Evolutionary conservation across 805 yeast species (phyloP).

Genomic region (Wickerhamomyces chaumierensis): DNA sequence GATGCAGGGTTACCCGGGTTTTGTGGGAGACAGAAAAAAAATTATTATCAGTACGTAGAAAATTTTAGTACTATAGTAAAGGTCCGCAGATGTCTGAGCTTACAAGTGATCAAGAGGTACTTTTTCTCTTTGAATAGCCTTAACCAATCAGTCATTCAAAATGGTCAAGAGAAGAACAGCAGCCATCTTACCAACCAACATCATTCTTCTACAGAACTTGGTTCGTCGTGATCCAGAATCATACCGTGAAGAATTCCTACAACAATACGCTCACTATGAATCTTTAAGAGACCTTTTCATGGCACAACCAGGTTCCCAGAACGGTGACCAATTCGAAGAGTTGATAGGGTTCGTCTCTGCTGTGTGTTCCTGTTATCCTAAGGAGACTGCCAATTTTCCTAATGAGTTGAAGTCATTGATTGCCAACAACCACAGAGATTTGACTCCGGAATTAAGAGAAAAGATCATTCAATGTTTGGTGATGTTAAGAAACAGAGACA

Average conservation of each 20-base stretch:
- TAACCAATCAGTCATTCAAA: background rate
- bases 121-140: too few relatives aligned
- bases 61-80: background rate
- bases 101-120: too few relatives aligned
- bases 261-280: constrained; percentile 88
- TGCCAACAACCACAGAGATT: constrained; percentile 63
- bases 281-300: constrained; percentile 81
- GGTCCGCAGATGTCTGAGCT: too few relatives aligned
- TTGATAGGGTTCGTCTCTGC: constrained; percentile 86
- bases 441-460: constrained; percentile 80
- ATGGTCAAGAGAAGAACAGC: constrained; percentile 91
- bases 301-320: constrained; percentile 47
- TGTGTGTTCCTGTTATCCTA: constrained; percentile 82
- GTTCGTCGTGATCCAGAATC: constrained; percentile 92
- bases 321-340: constrained; percentile 50
- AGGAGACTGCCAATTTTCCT: constrained; percentile 79
- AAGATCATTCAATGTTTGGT: constrained; percentile 83
- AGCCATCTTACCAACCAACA: constrained; percentile 85
- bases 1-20: too few relatives aligned
- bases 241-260: constrained; percentile 85
- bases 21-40: background rate
- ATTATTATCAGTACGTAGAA: background rate
- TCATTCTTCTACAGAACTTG: constrained; percentile 81
- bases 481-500: constrained; percentile 79
- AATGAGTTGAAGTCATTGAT: constrained; percentile 63